Evolutionary conservation across 257 asterid genomes (phyloP).

Genomic region (Datura wrightii): DNA sequence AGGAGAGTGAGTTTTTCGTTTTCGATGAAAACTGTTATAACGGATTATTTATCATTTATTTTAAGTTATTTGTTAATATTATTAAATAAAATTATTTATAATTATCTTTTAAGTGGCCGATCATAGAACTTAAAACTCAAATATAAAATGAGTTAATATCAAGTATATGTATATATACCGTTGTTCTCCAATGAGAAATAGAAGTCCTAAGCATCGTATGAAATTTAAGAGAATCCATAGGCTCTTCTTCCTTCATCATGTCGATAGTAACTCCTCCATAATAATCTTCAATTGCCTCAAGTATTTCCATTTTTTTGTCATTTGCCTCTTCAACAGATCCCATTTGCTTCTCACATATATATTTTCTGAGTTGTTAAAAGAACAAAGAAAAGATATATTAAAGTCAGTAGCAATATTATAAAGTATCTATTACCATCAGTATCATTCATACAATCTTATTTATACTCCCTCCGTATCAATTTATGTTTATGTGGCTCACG

Average conservation of each 20-base stretch:
- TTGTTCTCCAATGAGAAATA: constrained; percentile 23
- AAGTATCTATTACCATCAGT: no score
- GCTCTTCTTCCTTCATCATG: constrained; percentile 32
- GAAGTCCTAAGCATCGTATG: constrained; percentile 1
- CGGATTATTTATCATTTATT: background rate
- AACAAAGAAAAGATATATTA: background rate
- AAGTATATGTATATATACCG: background rate
- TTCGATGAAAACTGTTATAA: background rate
- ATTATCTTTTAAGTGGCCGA: background rate
- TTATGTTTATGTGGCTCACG: no score
- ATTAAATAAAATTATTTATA: background rate
- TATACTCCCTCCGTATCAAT: no score
- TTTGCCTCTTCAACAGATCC: background rate
- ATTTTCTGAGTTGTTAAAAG: background rate
- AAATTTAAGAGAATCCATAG: constrained; percentile 22
- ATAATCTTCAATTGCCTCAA: constrained; percentile 35
- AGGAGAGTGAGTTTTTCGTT: background rate
- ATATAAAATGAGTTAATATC: background rate
- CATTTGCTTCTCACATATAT: background rate
- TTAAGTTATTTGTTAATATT: background rate
- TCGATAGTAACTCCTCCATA: constrained; percentile 32
- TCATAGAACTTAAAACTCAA: background rate
- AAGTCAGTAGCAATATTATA: no score
- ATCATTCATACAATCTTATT: no score
- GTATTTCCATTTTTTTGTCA: background rate